Percentiles rank a stretch among this genome's conserved stretches.
Evolutionary conservation across 495 filamentous ascomycete genomes (phyloP).

Genomic region (Penicillium samsonianum): DNA sequence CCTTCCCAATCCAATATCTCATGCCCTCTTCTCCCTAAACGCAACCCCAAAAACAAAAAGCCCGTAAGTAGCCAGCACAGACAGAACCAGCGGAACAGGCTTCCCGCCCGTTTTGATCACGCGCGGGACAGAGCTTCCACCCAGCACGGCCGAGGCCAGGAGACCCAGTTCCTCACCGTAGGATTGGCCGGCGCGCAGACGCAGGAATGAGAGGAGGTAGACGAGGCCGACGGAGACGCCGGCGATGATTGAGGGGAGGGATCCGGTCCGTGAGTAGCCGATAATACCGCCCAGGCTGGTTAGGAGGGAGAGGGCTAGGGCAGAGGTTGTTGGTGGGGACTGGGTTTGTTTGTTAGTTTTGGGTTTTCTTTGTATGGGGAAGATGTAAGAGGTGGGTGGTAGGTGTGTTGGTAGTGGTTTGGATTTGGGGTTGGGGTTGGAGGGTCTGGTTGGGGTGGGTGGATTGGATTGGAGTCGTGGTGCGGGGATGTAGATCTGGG

Average conservation of each 20-base stretch:
- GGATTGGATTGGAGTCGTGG: background rate
- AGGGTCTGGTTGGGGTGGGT: background rate
- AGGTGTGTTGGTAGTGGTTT: slow-evolving; percentile 19
- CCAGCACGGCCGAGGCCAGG: slow-evolving; percentile 78
- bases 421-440: slow-evolving; percentile 4
- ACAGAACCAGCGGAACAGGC: slow-evolving; percentile 73
- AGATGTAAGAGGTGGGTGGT: background rate
- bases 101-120: slow-evolving; percentile 73
- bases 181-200: slow-evolving; percentile 50
- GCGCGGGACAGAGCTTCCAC: slow-evolving; percentile 78
- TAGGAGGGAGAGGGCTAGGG: slow-evolving; percentile 75
- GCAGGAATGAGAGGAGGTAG: slow-evolving; percentile 49
- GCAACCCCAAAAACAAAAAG: slow-evolving; percentile 67
- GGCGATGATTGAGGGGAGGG: slow-evolving; percentile 80
- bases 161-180: slow-evolving; percentile 76
- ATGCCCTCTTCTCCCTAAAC: slow-evolving; percentile 27
- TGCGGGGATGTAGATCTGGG: background rate
- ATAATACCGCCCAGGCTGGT: slow-evolving; percentile 84
- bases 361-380: background rate
- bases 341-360: slow-evolving; percentile 15
- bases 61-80: slow-evolving; percentile 63
- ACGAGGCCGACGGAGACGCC: slow-evolving; percentile 75
- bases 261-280: slow-evolving; percentile 81
- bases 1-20: background rate
- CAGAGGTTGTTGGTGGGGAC: slow-evolving; percentile 42